Percentiles rank a stretch among this genome's conserved stretches.
Conservation (phyloP, 768 basidiomycete species). For the Multifurca ochricompacta region DNA sequence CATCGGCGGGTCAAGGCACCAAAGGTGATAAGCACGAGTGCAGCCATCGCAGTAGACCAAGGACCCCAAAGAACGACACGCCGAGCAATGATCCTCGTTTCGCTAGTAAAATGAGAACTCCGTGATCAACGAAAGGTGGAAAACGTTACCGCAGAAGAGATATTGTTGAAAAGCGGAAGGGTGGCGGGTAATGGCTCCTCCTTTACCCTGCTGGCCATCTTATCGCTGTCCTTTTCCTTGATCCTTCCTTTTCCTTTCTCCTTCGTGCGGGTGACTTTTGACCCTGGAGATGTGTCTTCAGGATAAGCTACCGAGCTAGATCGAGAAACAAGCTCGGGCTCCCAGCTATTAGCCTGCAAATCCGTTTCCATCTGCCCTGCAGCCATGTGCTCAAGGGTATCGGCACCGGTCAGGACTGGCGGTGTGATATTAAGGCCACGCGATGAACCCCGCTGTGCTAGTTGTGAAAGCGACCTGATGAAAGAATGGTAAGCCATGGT, state of each 20-base stretch:
- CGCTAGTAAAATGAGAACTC: conserved; percentile 27
- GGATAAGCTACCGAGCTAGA: conserved; percentile 38
- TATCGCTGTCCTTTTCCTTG: conserved; percentile 30
- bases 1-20: conserved; percentile 95
- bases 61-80: conserved; percentile 73
- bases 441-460: conserved; percentile 67
- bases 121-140: conserved; percentile 3
- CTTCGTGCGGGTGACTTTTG: conserved; percentile 13
- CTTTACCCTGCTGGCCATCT: conserved; percentile 32
- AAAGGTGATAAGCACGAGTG: conserved; percentile 90
- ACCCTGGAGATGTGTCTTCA: conserved; percentile 21
- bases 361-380: conserved; percentile 41
- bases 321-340: conserved; percentile 52
- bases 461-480: conserved; percentile 49
- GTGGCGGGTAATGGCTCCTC: conserved; percentile 37
- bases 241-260: conserved; percentile 42
- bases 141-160: conserved; percentile 32
- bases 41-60: conserved; percentile 98
- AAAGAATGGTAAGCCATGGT: conserved; percentile 1
- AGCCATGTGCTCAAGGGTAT: conserved; percentile 36
- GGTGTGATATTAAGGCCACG: conserved; percentile 49
- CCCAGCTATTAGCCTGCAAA: conserved; percentile 48
- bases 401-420: conserved; percentile 34
- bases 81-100: conserved; percentile 82
- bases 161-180: conserved; percentile 31